Evolutionary conservation across 768 basidiomycete genomes (phyloP), one percentile per base, ranked within the genome.

Genomic region (Amanita muscaria): DNA sequence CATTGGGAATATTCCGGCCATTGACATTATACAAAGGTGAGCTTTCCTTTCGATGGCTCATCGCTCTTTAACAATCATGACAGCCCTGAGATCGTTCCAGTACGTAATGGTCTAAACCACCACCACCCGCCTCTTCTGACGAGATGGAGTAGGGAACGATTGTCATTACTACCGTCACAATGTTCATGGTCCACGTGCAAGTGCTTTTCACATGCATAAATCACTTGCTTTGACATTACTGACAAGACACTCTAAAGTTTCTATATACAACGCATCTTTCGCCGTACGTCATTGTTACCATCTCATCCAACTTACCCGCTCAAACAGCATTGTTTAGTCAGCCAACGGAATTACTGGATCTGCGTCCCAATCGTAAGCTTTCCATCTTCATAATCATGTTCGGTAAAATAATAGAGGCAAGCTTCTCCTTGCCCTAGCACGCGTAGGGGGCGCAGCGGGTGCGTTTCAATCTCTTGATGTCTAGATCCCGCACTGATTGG

Each of bases 181-280:
- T 59, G 0, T 55, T 57, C 44, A 30, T 57, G 34, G 61, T 61
- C 21, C 61, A 62, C 37, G 56, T 54, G 58, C 59, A 34, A 30
- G 57, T 47, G 25, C 14, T 33, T 23, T 6, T 16, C 12, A n/a
- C 33, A 9, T 18, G 6, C 7, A 18, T 7, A 14, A 18, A n/a
- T 23, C 23, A 27, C n/a, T 29, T 29, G 12, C 27, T 29, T 12
- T 6, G 27, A 1, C 16, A 11, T 29, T 30, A 25, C 18, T 39
- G 18, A 25, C 14, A 21, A 4, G 14, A 19, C 23, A 18, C 9
- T 18, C 12, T 29, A 6, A 6, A 62, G 60, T 31, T 57, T 56
- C 48, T 58, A 58, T 30, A 54, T 54, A 11, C 52, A 57, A 16
- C 51, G 60, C 5, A 62, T 62, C 23, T 57, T 50, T 25, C 40